phyloP scores from a whole-genome alignment of 2,329 filamentous ascomycete species.

The Alternaria rosae region DNA sequence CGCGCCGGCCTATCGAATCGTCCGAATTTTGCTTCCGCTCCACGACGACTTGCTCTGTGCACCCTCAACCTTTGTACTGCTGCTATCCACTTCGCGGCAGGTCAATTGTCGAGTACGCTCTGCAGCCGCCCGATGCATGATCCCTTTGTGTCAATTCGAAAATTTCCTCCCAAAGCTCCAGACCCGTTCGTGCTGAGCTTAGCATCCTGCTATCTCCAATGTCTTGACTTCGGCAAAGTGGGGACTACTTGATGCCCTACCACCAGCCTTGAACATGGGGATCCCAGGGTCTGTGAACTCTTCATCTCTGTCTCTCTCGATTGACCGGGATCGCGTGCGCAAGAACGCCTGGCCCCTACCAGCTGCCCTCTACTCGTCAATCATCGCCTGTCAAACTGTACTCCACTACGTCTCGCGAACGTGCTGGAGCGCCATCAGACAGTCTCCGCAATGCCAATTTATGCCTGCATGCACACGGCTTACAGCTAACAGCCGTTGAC shows the following conservation, averaged over 20 bases:
- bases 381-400: constrained; percentile 25
- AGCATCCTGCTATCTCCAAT: background rate
- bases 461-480: constrained; percentile 40
- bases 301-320: constrained; percentile 10
- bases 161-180: background rate
- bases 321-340: constrained; percentile 17
- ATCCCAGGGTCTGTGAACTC: constrained; percentile 11
- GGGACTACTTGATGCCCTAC: constrained; percentile 16
- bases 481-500: constrained; percentile 49
- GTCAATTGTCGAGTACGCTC: constrained; percentile 24
- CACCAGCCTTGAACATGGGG: constrained; percentile 13
- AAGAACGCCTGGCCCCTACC: constrained; percentile 33
- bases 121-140: constrained; percentile 25
- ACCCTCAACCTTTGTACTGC: constrained; percentile 21
- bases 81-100: constrained; percentile 20
- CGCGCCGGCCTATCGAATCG: constrained; percentile 36
- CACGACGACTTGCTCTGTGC: constrained; percentile 29
- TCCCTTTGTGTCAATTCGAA: constrained; percentile 8
- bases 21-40: constrained; percentile 18
- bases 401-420: constrained; percentile 25
- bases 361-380: constrained; percentile 30
- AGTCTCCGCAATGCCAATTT: constrained; percentile 43
- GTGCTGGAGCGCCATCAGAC: constrained; percentile 32
- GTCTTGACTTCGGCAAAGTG: constrained; percentile 3
- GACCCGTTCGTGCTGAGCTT: background rate